These are phyloP conservation scores for Aureobasidium sp. DNA, from an alignment of 2,329 filamentous ascomycete genomes.

Conservation along the genomic window DNA sequence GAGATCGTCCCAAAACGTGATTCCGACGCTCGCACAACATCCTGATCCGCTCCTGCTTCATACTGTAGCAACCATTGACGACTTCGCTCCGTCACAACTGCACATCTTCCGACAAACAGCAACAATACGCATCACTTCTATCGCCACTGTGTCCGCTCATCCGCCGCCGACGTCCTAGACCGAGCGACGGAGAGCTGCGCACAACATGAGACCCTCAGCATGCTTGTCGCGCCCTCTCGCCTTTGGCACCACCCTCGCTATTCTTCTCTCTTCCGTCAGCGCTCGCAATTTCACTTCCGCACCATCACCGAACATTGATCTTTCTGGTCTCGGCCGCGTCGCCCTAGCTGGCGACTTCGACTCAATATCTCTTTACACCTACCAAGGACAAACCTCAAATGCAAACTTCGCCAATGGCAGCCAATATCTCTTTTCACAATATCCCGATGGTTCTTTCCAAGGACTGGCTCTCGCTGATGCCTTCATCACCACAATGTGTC, in stretches of 20 bases:
- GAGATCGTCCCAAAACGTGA: constrained; percentile 13
- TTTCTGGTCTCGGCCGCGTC: constrained; percentile 70
- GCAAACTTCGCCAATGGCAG: constrained; percentile 66
- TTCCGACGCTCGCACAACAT: background rate
- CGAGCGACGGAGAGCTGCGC: constrained; percentile 13
- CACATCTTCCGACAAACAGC: background rate
- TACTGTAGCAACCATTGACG: background rate
- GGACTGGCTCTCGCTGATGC: constrained; percentile 66
- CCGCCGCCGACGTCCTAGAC: constrained; percentile 3
- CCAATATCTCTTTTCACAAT: constrained; percentile 68
- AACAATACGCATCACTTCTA: background rate
- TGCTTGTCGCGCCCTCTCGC: constrained; percentile 16
- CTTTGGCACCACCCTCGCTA: constrained; percentile 15
- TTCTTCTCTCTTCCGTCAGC: background rate
- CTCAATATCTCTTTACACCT: constrained; percentile 85
- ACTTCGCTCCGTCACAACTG: background rate
- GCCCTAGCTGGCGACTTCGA: constrained; percentile 85
- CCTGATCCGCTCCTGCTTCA: background rate
- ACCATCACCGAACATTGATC: constrained; percentile 67
- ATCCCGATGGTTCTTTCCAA: constrained; percentile 79
- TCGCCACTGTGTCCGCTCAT: background rate
- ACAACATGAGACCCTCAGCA: constrained; percentile 16
- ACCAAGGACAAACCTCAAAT: constrained; percentile 67
- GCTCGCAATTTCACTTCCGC: constrained; percentile 47
- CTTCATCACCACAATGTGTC: constrained; percentile 81